Evolutionary conservation across 495 filamentous ascomycete species (phyloP).

Genomic region (Lasiosphaeriaceae sp.): DNA sequence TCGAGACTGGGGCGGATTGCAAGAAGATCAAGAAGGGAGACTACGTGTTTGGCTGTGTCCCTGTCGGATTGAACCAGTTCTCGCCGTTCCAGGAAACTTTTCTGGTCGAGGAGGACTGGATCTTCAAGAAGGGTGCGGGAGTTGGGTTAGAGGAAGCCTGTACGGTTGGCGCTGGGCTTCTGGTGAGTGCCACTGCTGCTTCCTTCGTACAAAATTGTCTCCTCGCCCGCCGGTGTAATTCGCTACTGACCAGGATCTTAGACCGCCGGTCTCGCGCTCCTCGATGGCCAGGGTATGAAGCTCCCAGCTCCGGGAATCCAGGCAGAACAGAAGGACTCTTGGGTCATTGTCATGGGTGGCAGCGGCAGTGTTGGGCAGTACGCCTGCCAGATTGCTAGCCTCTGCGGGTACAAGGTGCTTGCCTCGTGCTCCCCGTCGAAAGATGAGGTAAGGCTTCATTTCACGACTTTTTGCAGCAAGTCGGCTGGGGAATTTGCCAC

Average conservation of each 20-base stretch:
- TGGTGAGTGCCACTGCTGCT: constrained; percentile 20
- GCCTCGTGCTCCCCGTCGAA: constrained; percentile 38
- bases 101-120: constrained; percentile 37
- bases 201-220: neutral
- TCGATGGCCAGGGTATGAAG: constrained; percentile 24
- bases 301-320: constrained; percentile 22
- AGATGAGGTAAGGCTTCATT: constrained; percentile 14
- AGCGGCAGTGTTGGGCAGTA: constrained; percentile 42
- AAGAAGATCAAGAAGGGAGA: constrained; percentile 34
- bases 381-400: constrained; percentile 33
- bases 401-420: constrained; percentile 40
- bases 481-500: too few relatives aligned
- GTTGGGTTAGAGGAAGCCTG: constrained; percentile 32
- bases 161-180: constrained; percentile 37
- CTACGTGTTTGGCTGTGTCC: constrained; percentile 38
- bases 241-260: neutral
- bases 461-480: neutral
- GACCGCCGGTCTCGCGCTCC: constrained; percentile 25
- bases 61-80: constrained; percentile 33
- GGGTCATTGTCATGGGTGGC: constrained; percentile 42
- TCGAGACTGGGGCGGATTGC: constrained; percentile 50
- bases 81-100: constrained; percentile 47
- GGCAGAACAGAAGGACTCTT: constrained; percentile 29
- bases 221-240: too few relatives aligned
- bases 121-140: constrained; percentile 28